phyloP scores from a whole-genome alignment of 345 rosid genomes.

The Pistacia vera region DNA sequence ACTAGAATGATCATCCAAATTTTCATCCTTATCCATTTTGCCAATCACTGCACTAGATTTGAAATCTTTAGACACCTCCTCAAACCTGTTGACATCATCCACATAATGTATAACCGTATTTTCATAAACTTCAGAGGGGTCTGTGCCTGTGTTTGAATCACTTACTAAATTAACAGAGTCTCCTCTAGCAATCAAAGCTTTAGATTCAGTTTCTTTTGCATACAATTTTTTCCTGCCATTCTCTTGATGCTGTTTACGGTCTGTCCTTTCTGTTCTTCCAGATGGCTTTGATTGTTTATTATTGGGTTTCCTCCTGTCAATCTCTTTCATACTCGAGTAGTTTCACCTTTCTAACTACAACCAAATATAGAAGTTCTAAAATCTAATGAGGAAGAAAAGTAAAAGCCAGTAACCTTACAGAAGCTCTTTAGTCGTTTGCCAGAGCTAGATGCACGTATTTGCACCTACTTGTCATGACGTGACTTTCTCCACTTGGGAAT shows the following conservation, averaged over 20 bases:
- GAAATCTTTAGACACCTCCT: slow-evolving; percentile 33
- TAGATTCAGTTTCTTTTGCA: slow-evolving; percentile 48
- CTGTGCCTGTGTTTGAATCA: slow-evolving; percentile 61
- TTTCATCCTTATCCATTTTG: slow-evolving; percentile 31
- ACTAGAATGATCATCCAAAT: slow-evolving; percentile 37
- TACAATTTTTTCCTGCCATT: slow-evolving; percentile 42
- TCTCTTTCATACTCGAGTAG: slow-evolving; percentile 44
- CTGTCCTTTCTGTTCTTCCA: slow-evolving; percentile 53
- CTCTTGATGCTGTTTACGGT: slow-evolving; percentile 46
- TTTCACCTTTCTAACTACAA: slow-evolving; percentile 22
- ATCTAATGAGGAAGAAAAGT: slow-evolving; percentile 13
- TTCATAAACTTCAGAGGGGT: slow-evolving; percentile 58
- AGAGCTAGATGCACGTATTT: not conserved
- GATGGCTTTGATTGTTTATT: slow-evolving; percentile 55
- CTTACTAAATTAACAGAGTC: slow-evolving; percentile 43
- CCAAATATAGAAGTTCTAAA: slow-evolving; percentile 18
- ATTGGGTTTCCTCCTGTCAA: slow-evolving; percentile 56
- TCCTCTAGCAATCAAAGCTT: slow-evolving; percentile 42
- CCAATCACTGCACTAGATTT: slow-evolving; percentile 24
- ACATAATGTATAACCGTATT: slow-evolving; percentile 60
- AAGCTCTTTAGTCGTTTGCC: not conserved
- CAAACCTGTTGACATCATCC: slow-evolving; percentile 59
- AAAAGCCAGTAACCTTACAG: not conserved
- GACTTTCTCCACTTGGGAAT: not conserved
- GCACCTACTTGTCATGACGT: slow-evolving; percentile 13